These are phyloP conservation scores for Coprinopsis sp. DNA, from an alignment of 768 basidiomycete species.

Conservation along the genomic window DNA sequence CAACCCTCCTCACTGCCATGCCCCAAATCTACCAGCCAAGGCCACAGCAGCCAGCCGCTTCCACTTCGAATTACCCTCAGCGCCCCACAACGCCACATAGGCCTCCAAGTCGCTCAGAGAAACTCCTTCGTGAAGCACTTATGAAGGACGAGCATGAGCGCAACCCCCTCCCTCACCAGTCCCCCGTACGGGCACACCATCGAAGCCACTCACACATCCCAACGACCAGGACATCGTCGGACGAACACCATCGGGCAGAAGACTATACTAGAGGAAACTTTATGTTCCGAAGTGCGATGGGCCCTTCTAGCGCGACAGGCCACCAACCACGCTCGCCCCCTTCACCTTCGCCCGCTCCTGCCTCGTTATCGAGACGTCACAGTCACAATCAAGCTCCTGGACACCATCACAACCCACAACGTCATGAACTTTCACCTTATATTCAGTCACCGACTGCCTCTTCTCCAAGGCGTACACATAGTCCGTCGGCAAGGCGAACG, in stretches of 20 bases:
- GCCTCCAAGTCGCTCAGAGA: constrained; percentile 15
- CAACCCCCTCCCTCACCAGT: constrained; percentile 1
- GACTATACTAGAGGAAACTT: constrained; percentile 10
- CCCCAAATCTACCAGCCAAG: constrained; percentile 2
- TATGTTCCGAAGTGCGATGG: constrained; percentile 10
- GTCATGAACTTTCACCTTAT: constrained; percentile 2
- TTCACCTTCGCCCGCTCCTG: constrained; percentile 5
- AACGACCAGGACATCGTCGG: background rate
- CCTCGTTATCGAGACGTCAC: background rate
- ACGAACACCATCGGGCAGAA: constrained; percentile 7
- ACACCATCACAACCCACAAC: background rate
- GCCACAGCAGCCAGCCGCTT: background rate
- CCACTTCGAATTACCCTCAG: background rate
- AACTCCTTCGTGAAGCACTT: constrained; percentile 14
- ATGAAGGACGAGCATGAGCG: constrained; percentile 10
- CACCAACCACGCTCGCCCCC: constrained; percentile 7
- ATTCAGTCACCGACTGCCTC: background rate
- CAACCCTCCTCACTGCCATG: background rate
- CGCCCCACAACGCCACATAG: constrained; percentile 6
- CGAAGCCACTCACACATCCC: constrained; percentile 10
- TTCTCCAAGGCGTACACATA: background rate
- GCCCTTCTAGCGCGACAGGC: too few species aligned
- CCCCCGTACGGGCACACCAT: constrained; percentile 7
- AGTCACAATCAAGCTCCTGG: constrained; percentile 2
- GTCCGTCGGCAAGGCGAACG: background rate